Evolutionary conservation across 495 filamentous ascomycete genomes (phyloP), one percentile per base, ranked within the genome.

Genomic region (Pyrenula aspistea): DNA sequence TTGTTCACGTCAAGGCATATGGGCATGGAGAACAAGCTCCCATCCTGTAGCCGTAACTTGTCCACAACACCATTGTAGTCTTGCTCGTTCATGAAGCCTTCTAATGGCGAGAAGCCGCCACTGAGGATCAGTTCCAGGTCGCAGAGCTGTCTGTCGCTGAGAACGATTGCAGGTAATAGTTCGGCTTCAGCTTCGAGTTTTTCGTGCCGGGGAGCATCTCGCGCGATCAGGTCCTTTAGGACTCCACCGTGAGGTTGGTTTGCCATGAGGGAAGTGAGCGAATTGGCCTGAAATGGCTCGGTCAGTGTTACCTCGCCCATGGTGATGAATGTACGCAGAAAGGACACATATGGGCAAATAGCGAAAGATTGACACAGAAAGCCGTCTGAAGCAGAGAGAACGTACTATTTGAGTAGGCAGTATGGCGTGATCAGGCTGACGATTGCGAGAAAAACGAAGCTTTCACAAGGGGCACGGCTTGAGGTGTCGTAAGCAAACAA

Each of bases 21-120:
- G 57, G 93, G 93, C 73, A 98, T 98, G 71, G 84, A 88, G 75
- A 97, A 98, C 65, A 98, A 83, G 68, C 84, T 86, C 67, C 94
- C 94, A 73, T 91, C 84, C 55, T 84, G 83, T 55, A 97, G 83
- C 56, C 93, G 87, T 70, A 84, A 80, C 53, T 93, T 81, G 66
- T 84, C 83, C 60, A 95, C 91, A 62, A 98, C 94, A 58, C 93
- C 94, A 63, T 94, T 84, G 74, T 96, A 98, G 70, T 98, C 92
- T 70, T 86, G 84, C 78, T 97, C 82, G 70, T 83, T 96, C 88
- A 98, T 88, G 76, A 98, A 98, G 95, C 91, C 94, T 80, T 97
- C 94, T 21, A 98, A 81, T 53, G 93, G 93, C 61, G 89, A 95
- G 75, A 98, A 98, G 55, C 94, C 93, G 64, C 93, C 93, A 73